Conservation (phyloP, 2,329 filamentous ascomycete species). For the Chrysosporium keratinophilum region DNA sequence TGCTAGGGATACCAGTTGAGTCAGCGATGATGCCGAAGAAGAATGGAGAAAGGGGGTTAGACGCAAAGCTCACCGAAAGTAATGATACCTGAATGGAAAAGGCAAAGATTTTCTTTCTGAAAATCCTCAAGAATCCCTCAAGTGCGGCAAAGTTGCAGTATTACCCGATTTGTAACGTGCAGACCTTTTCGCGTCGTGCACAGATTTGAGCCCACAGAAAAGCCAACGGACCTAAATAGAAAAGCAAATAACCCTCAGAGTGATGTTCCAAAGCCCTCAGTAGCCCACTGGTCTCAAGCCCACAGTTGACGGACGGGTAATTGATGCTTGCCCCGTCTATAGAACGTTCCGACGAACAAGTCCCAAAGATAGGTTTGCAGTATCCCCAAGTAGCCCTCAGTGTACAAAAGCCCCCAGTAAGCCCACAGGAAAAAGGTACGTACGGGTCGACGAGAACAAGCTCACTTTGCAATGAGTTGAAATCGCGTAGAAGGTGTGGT, state of each 20-base stretch:
- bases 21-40: slow-evolving; percentile 14
- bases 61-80: neutral
- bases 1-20: slow-evolving; percentile 17
- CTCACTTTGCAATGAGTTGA: neutral
- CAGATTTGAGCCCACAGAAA: slow-evolving; percentile 20
- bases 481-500: neutral
- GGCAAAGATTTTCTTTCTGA: neutral
- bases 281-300: slow-evolving; percentile 33
- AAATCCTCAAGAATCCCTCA: slow-evolving; percentile 3
- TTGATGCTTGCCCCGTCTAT: slow-evolving; percentile 31
- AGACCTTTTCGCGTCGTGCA: slow-evolving; percentile 2
- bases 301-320: slow-evolving; percentile 35
- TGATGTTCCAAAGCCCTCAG: slow-evolving; percentile 16
- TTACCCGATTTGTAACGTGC: slow-evolving; percentile 10
- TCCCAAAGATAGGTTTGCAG: slow-evolving; percentile 34
- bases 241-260: slow-evolving; percentile 11
- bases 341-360: slow-evolving; percentile 32
- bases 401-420: slow-evolving; percentile 27
- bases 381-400: slow-evolving; percentile 35
- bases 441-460: slow-evolving; percentile 10
- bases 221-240: slow-evolving; percentile 7
- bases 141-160: slow-evolving; percentile 3
- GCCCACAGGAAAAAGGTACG: slow-evolving; percentile 9
- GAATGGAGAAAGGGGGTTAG: neutral
- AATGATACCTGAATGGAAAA: neutral